phyloP scores from a whole-genome alignment of 495 filamentous ascomycete species.

The Trichocladium antarcticum region DNA sequence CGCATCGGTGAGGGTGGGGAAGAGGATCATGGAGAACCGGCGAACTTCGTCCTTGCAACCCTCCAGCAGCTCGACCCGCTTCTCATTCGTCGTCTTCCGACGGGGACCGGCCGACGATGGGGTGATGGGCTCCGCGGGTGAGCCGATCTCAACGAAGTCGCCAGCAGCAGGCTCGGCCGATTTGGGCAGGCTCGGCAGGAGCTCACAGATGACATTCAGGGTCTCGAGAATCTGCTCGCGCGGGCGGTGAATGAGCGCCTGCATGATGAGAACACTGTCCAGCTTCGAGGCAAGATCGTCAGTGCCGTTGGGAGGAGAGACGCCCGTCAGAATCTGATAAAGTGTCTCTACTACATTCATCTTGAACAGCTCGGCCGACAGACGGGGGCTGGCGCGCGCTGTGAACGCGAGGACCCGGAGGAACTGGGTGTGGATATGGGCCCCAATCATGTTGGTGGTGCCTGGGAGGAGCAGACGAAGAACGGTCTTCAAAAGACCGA shows the following conservation, averaged over 20 bases:
- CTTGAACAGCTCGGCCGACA: slow-evolving; percentile 86
- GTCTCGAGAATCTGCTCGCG: slow-evolving; percentile 95
- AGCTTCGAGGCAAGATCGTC: slow-evolving; percentile 82
- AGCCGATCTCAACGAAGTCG: slow-evolving; percentile 39
- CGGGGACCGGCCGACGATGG: slow-evolving; percentile 26
- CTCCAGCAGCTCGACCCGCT: slow-evolving; percentile 63
- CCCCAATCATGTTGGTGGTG: slow-evolving; percentile 88
- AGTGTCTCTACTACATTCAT: slow-evolving; percentile 97
- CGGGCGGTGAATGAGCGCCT: slow-evolving; percentile 92
- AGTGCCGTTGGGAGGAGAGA: slow-evolving; percentile 72
- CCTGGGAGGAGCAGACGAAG: slow-evolving; percentile 87
- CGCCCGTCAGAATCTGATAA: slow-evolving; percentile 93
- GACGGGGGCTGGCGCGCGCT: slow-evolving; percentile 70
- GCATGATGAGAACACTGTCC: slow-evolving; percentile 97
- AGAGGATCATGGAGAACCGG: slow-evolving; percentile 87
- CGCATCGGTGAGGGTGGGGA: slow-evolving; percentile 92
- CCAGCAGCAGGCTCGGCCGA: slow-evolving; percentile 42
- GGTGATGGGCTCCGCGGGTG: slow-evolving; percentile 27
- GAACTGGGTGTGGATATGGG: slow-evolving; percentile 95
- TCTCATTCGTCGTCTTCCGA: slow-evolving; percentile 60
- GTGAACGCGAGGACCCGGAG: slow-evolving; percentile 80
- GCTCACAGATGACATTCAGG: slow-evolving; percentile 93
- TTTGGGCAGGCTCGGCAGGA: slow-evolving; percentile 59
- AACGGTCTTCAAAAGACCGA: slow-evolving; percentile 74
- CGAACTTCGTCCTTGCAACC: slow-evolving; percentile 75